Conservation (phyloP, 768 basidiomycete species). For the Naganishia antarctica region DNA sequence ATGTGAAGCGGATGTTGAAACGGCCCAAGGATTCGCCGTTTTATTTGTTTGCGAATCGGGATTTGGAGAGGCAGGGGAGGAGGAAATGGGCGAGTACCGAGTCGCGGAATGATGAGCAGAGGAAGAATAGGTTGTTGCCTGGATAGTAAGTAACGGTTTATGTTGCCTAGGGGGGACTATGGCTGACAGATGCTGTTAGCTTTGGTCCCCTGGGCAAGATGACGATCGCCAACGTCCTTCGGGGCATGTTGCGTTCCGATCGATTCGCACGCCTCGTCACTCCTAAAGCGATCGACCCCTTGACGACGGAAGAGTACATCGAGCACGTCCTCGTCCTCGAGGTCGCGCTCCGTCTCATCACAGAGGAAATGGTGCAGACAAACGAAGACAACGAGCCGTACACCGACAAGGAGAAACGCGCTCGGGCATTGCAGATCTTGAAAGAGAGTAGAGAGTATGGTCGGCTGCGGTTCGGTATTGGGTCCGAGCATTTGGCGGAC, state of each 20-base stretch:
- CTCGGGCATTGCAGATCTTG: conserved; percentile 58
- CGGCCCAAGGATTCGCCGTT: conserved; percentile 31
- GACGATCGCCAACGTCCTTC: neutral
- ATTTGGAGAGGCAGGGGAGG: conserved; percentile 32
- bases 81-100: conserved; percentile 24
- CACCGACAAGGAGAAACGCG: conserved; percentile 21
- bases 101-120: conserved; percentile 25
- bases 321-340: conserved; percentile 86
- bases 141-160: conserved; percentile 44
- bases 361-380: conserved; percentile 60
- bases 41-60: conserved; percentile 27
- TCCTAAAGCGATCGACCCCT: conserved; percentile 46
- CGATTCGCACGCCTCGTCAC: conserved; percentile 1
- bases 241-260: conserved; percentile 3
- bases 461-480: conserved; percentile 75
- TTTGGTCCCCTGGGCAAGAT: conserved; percentile 8
- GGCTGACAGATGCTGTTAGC: too few relatives aligned
- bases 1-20: conserved; percentile 30
- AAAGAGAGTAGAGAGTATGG: conserved; percentile 77
- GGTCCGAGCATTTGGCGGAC: conserved; percentile 48
- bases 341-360: conserved; percentile 72
- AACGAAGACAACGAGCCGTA: conserved; percentile 39
- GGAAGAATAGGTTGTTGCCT: conserved; percentile 27
- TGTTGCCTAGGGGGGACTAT: too few relatives aligned
- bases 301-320: conserved; percentile 70